Evolutionary conservation across 1,284 basidiomycete species (phyloP).

Genomic region (Veloboletus limbatus): DNA sequence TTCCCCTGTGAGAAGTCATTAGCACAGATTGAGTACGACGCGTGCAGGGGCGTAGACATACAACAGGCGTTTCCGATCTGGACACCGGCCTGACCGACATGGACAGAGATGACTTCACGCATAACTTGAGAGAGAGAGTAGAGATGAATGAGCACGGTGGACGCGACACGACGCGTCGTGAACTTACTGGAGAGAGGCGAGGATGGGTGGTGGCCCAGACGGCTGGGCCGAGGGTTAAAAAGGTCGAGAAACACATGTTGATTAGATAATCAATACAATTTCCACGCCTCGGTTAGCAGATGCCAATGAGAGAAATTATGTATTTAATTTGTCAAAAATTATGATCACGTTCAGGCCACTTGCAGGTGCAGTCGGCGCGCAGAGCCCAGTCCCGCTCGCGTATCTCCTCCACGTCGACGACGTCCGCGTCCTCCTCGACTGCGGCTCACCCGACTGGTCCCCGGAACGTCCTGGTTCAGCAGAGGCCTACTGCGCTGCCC

Average conservation of each 20-base stretch:
- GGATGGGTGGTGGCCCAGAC: conserved; percentile 31
- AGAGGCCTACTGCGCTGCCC: conserved; percentile 57
- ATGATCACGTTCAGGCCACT: conserved; percentile 96
- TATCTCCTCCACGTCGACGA: conserved; percentile 96
- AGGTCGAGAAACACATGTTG: conserved; percentile 33
- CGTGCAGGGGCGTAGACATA: conserved; percentile 44
- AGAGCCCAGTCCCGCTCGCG: conserved; percentile 62
- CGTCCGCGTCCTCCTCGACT: conserved; percentile 90
- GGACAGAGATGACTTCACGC: conserved; percentile 93
- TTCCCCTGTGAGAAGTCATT: conserved; percentile 66
- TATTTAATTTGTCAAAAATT: conserved; percentile 19
- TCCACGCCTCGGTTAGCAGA: conserved; percentile 31
- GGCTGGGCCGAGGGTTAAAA: conserved; percentile 40
- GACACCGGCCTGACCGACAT: conserved; percentile 94
- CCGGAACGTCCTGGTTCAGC: conserved; percentile 53
- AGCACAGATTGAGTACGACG: conserved; percentile 17
- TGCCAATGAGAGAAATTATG: conserved; percentile 3
- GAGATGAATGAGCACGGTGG: conserved; percentile 1
- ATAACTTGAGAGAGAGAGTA: conserved; percentile 39
- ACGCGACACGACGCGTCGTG: conserved; percentile 32
- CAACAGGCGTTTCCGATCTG: conserved; percentile 97
- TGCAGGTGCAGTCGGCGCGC: conserved; percentile 75
- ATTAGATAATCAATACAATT: conserved; percentile 32
- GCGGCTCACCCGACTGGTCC: conserved; percentile 87
- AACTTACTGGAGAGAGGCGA: conserved; percentile 30